A percentile compares a stretch with the other conserved stretches of the same genome.
These are phyloP conservation scores for Paramarasmius palmivorus DNA, from an alignment of 1,284 basidiomycete genomes.

Conservation along the genomic window DNA sequence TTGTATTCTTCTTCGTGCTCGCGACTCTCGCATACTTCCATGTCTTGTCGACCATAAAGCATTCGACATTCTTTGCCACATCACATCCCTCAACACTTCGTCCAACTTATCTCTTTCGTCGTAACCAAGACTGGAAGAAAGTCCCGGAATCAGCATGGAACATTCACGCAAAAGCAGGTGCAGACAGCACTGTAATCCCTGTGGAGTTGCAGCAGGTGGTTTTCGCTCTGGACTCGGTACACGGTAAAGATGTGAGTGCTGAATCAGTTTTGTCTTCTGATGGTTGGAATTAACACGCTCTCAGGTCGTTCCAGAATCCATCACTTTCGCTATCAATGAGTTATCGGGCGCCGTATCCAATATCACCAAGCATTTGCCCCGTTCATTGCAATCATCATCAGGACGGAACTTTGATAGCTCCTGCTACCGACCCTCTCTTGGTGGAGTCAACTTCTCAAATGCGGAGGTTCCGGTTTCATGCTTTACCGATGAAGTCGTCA, in stretches of 20 bases:
- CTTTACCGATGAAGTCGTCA: constrained; percentile 37
- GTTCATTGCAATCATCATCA: background rate
- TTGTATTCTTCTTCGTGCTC: constrained; percentile 84
- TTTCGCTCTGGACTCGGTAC: constrained; percentile 47
- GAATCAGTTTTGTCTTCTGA: background rate
- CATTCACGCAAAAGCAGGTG: constrained; percentile 31
- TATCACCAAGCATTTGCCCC: constrained; percentile 3
- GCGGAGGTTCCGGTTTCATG: constrained; percentile 33
- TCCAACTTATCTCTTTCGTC: constrained; percentile 54
- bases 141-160: constrained; percentile 54
- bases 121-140: constrained; percentile 54
- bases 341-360: constrained; percentile 8
- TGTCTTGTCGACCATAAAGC: constrained; percentile 83
- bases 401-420: constrained; percentile 2
- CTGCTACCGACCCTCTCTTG: constrained; percentile 12
- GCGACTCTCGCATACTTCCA: constrained; percentile 93
- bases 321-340: constrained; percentile 5
- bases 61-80: constrained; percentile 67
- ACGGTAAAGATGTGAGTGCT: constrained; percentile 34
- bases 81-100: constrained; percentile 43
- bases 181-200: constrained; percentile 31
- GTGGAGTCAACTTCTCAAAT: constrained; percentile 23
- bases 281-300: background rate
- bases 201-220: constrained; percentile 69
- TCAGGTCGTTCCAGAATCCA: constrained; percentile 9